phyloP scores from a whole-genome alignment of 1,284 basidiomycete genomes.

The Tilletiopsis washingtonensis region DNA sequence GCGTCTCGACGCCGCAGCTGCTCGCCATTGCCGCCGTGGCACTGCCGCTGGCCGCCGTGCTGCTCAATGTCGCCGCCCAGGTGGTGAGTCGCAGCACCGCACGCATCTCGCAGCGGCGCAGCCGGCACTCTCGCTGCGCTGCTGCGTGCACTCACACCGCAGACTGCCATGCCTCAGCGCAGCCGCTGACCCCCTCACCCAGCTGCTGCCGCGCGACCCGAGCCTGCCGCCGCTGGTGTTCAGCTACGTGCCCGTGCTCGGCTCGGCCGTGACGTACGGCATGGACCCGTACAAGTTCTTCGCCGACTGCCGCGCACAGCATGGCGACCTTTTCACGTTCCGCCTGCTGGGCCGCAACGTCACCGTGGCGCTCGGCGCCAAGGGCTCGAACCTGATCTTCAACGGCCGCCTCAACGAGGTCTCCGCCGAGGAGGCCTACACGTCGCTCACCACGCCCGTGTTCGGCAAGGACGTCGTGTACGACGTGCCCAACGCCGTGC shows the following conservation, averaged over 20 bases:
- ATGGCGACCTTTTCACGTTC: slow-evolving; percentile 73
- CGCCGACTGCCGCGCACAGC: slow-evolving; percentile 55
- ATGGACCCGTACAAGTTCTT: slow-evolving; percentile 73
- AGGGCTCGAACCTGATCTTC: slow-evolving; percentile 88
- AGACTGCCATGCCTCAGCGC: slow-evolving; percentile 44
- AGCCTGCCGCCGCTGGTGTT: slow-evolving; percentile 65
- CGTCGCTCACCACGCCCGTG: slow-evolving; percentile 49
- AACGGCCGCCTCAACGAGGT: slow-evolving; percentile 87
- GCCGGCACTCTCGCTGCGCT: background rate
- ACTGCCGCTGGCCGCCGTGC: slow-evolving; percentile 43
- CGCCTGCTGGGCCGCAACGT: slow-evolving; percentile 73
- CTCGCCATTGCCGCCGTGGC: slow-evolving; percentile 3
- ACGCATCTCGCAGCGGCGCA: background rate
- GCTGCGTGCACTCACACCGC: background rate
- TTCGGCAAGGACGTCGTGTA: slow-evolving; percentile 98
- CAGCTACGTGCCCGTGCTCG: slow-evolving; percentile 67
- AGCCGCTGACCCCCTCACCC: slow-evolving; percentile 57
- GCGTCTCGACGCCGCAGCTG: background rate
- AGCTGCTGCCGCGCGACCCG: slow-evolving; percentile 46
- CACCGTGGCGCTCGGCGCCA: slow-evolving; percentile 82
- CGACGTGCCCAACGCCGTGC: slow-evolving; percentile 87
- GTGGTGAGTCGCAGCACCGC: too few relatives aligned
- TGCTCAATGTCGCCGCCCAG: slow-evolving; percentile 59
- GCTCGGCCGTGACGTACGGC: slow-evolving; percentile 65
- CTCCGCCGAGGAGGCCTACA: slow-evolving; percentile 94